These are phyloP conservation scores for Platanthera zijinensis DNA, from an alignment of 106 monocot genomes.

Conservation along the genomic window DNA sequence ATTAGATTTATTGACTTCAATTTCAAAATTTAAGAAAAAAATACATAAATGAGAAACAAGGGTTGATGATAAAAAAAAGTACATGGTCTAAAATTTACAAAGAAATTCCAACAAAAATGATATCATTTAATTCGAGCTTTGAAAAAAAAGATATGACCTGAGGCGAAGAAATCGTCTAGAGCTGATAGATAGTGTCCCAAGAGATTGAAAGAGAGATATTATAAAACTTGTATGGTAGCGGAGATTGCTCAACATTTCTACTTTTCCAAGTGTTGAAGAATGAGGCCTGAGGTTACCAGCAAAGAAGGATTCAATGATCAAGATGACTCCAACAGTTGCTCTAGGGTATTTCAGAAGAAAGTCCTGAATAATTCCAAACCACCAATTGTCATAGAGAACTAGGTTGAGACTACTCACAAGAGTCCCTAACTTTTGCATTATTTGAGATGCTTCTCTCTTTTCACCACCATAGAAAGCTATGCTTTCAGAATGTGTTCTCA, in stretches of 20 bases:
- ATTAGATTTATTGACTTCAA: no score
- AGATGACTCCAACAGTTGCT: slow-evolving; percentile 86
- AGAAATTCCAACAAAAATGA: not conserved
- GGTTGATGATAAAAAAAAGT: not conserved
- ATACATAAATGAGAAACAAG: not conserved
- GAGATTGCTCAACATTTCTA: slow-evolving; percentile 99
- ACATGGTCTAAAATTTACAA: not conserved
- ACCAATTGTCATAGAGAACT: slow-evolving; percentile 92
- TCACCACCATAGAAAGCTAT: no score
- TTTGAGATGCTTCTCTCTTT: no score
- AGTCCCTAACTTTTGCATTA: no score
- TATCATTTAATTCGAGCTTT: not conserved
- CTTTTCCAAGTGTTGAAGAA: slow-evolving; percentile 87
- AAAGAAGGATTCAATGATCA: slow-evolving; percentile 98
- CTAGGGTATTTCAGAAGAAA: slow-evolving; percentile 96
- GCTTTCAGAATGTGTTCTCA: no score
- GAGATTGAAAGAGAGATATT: slow-evolving; percentile 93
- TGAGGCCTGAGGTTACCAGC: slow-evolving; percentile 89
- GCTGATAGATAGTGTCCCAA: slow-evolving; percentile 87
- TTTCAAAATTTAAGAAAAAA: no score
- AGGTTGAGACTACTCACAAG: no score
- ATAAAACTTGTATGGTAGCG: no score
- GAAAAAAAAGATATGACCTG: slow-evolving; percentile 42
- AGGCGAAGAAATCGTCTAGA: slow-evolving; percentile 75
- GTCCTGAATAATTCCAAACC: slow-evolving; percentile 99